Conservation (phyloP, 495 filamentous ascomycete genomes). For the Aspergillus heteromorphus region DNA sequence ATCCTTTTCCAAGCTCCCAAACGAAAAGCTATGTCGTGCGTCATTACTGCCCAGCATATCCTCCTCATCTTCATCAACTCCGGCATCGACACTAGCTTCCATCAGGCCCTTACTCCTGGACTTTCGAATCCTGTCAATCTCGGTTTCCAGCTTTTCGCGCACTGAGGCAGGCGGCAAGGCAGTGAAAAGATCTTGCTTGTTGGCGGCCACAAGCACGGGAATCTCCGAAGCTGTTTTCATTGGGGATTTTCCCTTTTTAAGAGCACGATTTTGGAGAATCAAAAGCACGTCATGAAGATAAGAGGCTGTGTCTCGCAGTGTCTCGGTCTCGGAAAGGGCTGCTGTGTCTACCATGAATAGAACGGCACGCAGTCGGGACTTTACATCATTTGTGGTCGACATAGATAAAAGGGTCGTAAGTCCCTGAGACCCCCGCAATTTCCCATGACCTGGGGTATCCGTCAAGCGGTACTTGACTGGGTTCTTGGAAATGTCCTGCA, state of each 20-base stretch:
- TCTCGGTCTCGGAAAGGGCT: constrained; percentile 53
- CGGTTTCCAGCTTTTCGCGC: constrained; percentile 67
- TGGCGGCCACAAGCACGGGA: constrained; percentile 78
- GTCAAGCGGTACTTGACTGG: constrained; percentile 69
- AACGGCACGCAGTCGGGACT: constrained; percentile 62
- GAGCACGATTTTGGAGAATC: constrained; percentile 69
- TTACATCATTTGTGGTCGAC: constrained; percentile 41
- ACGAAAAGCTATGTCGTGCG: constrained; percentile 69
- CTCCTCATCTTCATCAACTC: constrained; percentile 65
- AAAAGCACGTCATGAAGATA: constrained; percentile 87
- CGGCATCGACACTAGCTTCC: constrained; percentile 54
- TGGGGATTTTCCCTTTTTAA: constrained; percentile 42
- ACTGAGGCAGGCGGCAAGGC: constrained; percentile 79
- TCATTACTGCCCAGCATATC: constrained; percentile 74
- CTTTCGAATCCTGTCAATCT: constrained; percentile 73
- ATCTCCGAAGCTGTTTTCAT: constrained; percentile 57
- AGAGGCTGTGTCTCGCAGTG: constrained; percentile 57
- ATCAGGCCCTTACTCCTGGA: constrained; percentile 75
- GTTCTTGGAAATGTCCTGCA: constrained; percentile 62
- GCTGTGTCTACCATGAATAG: constrained; percentile 87
- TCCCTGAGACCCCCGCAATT: constrained; percentile 61
- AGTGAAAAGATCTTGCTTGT: constrained; percentile 94
- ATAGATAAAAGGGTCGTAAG: constrained; percentile 36
- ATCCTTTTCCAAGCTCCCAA: constrained; percentile 75
- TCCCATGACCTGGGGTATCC: constrained; percentile 94